Base-by-base conservation (phyloP, 2,329 filamentous ascomycete species). In the Sporothrix globosa region DNA sequence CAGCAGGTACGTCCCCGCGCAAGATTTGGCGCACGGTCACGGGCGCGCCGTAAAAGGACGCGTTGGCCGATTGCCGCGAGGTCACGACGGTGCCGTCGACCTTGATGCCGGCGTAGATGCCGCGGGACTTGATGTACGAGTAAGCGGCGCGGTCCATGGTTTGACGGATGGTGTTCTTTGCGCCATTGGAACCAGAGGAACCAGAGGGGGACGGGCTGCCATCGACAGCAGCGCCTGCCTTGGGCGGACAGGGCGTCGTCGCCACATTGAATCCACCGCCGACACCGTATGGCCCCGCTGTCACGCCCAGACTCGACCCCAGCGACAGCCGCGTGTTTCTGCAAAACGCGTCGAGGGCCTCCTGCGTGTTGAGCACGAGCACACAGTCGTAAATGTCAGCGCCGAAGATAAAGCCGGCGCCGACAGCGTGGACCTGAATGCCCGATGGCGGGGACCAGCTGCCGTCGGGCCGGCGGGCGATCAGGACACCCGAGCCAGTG, bases 371-470 rank as follows among this genome's bases (percentile, higher is more conserved):
- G 79, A 97, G 93, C 50, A 96, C 91, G 30, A 93, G 88, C 5
- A 97, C 92, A 75, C 92, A 95, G 78, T 96, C 93, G 81, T 96
- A 96, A 39, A 96, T 93, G 79, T 96, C 93, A 10, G 95, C 86
- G 14, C 93, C 93, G 0, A 92, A 87, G 71, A 95, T 85, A 77
- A 96, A 92, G 0, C 93, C 93, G 1, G 92, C 86, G 2, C 91
- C 92, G 1, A 92, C 86, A 0, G 92, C 92, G 76, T 95, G 91
- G 39, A 96, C 85, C 80, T 93, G 86, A 77, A 97, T 94, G 41
- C 91, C 93, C 0, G 89, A 91, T 0, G 91, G 91, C 1, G 90
- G 88, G 53, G 90, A 92, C 91, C 91, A 93, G 2, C 80, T 81
- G 2, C 87, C 88, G 74, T 89, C 86, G 17, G 82, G 77, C 67